phyloP scores from a whole-genome alignment of 2,329 filamentous ascomycete species.

The Colletotrichum higginsianum region DNA sequence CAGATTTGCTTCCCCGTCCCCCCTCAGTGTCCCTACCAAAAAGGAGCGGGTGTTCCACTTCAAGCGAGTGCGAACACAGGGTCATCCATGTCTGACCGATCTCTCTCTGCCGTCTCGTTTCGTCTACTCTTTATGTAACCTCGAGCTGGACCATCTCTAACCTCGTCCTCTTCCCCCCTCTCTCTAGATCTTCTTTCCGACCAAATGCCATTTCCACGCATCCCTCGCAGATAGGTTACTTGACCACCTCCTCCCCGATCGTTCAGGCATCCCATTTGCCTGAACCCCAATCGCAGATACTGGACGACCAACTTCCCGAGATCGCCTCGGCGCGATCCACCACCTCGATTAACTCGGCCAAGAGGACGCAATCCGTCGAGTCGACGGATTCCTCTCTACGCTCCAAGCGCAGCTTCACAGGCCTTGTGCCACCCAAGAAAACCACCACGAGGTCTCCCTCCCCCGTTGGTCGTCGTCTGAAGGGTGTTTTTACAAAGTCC shows the following conservation, averaged over 20 bases:
- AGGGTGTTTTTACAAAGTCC: conserved; percentile 75
- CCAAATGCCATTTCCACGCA: conserved; percentile 68
- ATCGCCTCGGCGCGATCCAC: conserved; percentile 54
- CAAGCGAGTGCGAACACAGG: conserved; percentile 26
- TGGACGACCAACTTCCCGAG: conserved; percentile 51
- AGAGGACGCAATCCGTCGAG: conserved; percentile 52
- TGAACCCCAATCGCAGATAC: conserved; percentile 60
- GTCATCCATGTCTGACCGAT: conserved; percentile 36
- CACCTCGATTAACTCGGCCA: conserved; percentile 53
- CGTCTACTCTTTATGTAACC: conserved; percentile 17
- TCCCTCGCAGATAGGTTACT: conserved; percentile 76
- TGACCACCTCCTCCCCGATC: conserved; percentile 78
- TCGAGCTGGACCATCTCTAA: conserved; percentile 33
- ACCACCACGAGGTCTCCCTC: conserved; percentile 74
- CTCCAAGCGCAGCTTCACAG: conserved; percentile 53
- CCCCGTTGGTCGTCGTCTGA: conserved; percentile 78
- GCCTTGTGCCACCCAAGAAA: conserved; percentile 59
- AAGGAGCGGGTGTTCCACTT: conserved; percentile 8
- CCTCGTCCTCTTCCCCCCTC: conserved; percentile 19
- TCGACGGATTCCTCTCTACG: conserved; percentile 47
- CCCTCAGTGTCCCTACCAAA: conserved; percentile 17
- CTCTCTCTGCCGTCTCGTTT: conserved; percentile 33
- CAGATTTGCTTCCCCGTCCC: background rate
- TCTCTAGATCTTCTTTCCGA: conserved; percentile 45
- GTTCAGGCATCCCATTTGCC: conserved; percentile 71